Evolutionary conservation across 2,329 filamentous ascomycete genomes (phyloP).

Genomic region (Fusarium heterosporum): DNA sequence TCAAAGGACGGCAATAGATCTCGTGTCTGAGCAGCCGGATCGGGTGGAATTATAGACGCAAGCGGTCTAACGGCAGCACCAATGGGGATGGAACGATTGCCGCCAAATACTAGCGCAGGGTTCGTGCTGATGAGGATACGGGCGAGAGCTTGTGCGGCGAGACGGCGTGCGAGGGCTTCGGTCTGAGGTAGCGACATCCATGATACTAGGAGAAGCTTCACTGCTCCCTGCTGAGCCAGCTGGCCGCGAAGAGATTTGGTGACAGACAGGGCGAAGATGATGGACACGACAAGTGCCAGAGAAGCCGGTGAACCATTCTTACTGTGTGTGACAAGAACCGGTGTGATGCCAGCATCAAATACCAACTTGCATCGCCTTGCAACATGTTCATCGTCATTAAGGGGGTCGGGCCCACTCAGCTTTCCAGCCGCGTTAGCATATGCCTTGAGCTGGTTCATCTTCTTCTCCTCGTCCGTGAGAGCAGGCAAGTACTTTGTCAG

Average conservation of each 20-base stretch:
- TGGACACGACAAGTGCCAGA: constrained; percentile 77
- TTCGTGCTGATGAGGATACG: constrained; percentile 89
- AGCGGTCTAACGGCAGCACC: constrained; percentile 87
- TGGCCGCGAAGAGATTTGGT: constrained; percentile 79
- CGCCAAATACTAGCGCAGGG: constrained; percentile 84
- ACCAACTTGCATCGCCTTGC: constrained; percentile 79
- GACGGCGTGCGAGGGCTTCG: constrained; percentile 61
- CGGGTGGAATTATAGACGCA: constrained; percentile 75
- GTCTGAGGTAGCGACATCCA: constrained; percentile 71
- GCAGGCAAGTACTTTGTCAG: constrained; percentile 83
- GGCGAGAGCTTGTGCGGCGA: constrained; percentile 82
- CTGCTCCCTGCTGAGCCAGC: constrained; percentile 92
- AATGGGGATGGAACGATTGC: constrained; percentile 77
- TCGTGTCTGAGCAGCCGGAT: constrained; percentile 70
- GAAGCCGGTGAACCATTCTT: constrained; percentile 78
- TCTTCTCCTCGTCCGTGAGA: constrained; percentile 90
- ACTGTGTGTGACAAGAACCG: constrained; percentile 80
- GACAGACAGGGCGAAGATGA: constrained; percentile 81
- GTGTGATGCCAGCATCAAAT: constrained; percentile 81
- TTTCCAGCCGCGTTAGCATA: constrained; percentile 89
- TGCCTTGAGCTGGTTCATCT: constrained; percentile 90
- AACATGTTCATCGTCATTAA: constrained; percentile 83
- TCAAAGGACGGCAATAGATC: constrained; percentile 93
- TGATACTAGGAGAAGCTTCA: constrained; percentile 82
- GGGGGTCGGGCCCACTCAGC: constrained; percentile 68